These are phyloP conservation scores for Umbellularia californica DNA, from an alignment of 164 flowering plant genomes.

Conservation along the genomic window DNA sequence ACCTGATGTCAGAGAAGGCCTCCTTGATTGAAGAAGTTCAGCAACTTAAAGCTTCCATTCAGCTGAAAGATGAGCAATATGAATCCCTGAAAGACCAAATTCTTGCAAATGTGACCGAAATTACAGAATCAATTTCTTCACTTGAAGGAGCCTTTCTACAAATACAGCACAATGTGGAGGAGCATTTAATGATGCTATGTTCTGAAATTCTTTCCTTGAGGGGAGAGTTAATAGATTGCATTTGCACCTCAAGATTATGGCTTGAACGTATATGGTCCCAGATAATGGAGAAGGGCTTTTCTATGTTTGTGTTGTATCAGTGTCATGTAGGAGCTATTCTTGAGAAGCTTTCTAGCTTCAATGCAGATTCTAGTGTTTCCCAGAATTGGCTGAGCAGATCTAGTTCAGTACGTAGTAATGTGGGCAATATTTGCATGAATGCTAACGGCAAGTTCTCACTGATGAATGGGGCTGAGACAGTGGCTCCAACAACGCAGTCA, in stretches of 20 bases:
- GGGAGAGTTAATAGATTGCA: constrained; percentile 25
- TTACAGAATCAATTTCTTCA: constrained; percentile 33
- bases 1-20: constrained; percentile 44
- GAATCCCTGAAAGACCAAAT: constrained; percentile 33
- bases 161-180: constrained; percentile 46
- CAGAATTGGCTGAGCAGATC: constrained; percentile 6
- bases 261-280: constrained; percentile 42
- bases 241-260: constrained; percentile 35
- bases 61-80: constrained; percentile 41
- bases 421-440: constrained; percentile 4
- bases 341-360: constrained; percentile 13
- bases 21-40: constrained; percentile 51
- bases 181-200: constrained; percentile 25
- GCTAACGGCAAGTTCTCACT: neutral
- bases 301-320: constrained; percentile 34
- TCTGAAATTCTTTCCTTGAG: constrained; percentile 38
- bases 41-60: constrained; percentile 40
- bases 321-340: constrained; percentile 26
- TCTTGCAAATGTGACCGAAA: constrained; percentile 25
- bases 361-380: constrained; percentile 3
- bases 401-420: neutral
- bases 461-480: neutral
- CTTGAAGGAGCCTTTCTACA: constrained; percentile 43
- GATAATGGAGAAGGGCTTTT: constrained; percentile 39
- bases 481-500: constrained; percentile 6